phyloP scores from a whole-genome alignment of 768 basidiomycete genomes.

The Kwoniella pini region DNA sequence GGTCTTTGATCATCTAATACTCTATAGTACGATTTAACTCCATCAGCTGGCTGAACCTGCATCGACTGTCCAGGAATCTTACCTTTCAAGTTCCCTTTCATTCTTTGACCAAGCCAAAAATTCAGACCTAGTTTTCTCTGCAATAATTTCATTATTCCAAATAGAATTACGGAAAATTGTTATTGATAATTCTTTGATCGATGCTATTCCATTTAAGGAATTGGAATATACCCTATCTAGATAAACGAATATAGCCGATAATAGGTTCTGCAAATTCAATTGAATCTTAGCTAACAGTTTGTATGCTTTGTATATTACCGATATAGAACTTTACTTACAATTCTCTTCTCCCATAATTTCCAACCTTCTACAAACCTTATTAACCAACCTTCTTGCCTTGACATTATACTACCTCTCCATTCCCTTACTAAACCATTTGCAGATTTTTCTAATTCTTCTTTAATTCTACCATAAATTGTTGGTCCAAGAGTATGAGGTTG shows the following conservation, averaged over 20 bases:
- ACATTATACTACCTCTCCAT: constrained; percentile 39
- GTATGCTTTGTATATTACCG: no score
- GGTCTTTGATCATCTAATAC: constrained; percentile 9
- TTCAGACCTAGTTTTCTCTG: constrained; percentile 38
- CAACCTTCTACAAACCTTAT: constrained; percentile 26
- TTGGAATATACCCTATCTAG: constrained; percentile 39
- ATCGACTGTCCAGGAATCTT: constrained; percentile 3
- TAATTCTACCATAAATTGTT: constrained; percentile 33
- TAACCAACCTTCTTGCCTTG: constrained; percentile 35
- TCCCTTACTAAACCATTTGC: constrained; percentile 28
- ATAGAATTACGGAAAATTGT: constrained; percentile 33
- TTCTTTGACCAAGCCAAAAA: constrained; percentile 33
- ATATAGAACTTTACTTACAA: no score
- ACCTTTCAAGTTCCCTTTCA: constrained; percentile 28
- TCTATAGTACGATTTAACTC: constrained; percentile 1
- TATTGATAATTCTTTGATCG: constrained; percentile 27
- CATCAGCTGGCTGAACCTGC: background rate
- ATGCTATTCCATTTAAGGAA: background rate
- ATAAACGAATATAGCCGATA: constrained; percentile 42
- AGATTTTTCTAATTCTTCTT: constrained; percentile 34
- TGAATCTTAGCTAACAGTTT: no score
- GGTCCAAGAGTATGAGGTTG: constrained; percentile 36
- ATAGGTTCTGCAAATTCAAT: constrained; percentile 33
- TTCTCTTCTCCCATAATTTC: constrained; percentile 30
- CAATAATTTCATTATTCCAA: constrained; percentile 43